These are phyloP conservation scores for Syzygium oleosum DNA, from an alignment of 345 rosid genomes.

Conservation along the genomic window DNA sequence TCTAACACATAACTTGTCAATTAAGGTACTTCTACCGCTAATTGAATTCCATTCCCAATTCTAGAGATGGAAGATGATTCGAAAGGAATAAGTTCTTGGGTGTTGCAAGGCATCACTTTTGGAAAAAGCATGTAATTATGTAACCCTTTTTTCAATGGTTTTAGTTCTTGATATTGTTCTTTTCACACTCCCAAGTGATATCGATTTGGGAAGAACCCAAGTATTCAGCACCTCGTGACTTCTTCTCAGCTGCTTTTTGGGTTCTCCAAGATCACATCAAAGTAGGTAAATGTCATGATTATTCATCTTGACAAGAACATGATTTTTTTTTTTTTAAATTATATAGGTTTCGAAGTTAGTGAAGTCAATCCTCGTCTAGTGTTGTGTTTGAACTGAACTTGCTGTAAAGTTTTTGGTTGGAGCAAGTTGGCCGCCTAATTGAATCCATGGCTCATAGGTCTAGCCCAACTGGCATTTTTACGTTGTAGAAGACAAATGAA, in stretches of 20 bases:
- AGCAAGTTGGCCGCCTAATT: not conserved
- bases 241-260: not conserved
- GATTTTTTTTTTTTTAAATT: not conserved
- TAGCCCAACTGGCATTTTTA: not conserved
- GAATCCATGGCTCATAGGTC: not conserved
- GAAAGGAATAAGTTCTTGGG: not conserved
- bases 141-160: not conserved
- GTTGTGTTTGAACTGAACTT: not conserved
- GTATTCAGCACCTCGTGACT: not conserved
- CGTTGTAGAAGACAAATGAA: not conserved
- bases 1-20: not conserved
- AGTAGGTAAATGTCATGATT: not conserved
- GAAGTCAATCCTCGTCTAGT: not conserved
- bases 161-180: not conserved
- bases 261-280: not conserved
- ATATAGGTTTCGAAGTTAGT: not conserved
- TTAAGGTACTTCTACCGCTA: not conserved
- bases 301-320: not conserved
- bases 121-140: not conserved
- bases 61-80: not conserved
- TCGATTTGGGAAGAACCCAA: not conserved
- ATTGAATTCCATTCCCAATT: constrained; percentile 1
- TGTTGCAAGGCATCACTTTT: not conserved
- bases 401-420: not conserved
- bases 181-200: not conserved